These are phyloP conservation scores for Kodamaea alishanica DNA, from an alignment of 1,139 yeast species.

Conservation along the genomic window DNA sequence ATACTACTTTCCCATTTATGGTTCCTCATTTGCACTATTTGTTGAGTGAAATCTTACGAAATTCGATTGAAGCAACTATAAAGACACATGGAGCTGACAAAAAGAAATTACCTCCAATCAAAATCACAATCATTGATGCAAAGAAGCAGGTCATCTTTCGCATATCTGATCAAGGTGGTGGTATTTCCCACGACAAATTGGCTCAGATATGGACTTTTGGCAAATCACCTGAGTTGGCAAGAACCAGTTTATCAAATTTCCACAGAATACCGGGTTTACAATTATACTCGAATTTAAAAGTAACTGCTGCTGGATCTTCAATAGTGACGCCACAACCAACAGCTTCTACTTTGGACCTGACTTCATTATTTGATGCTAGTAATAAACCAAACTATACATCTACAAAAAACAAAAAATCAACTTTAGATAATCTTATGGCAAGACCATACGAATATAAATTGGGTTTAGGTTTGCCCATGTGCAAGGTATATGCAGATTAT, in stretches of 20 bases:
- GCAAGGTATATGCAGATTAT: constrained; percentile 88
- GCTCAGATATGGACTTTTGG: constrained; percentile 82
- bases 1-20: constrained; percentile 73
- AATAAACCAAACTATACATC: constrained; percentile 22
- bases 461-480: constrained; percentile 89
- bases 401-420: constrained; percentile 32
- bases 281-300: constrained; percentile 38
- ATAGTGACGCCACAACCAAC: constrained; percentile 19
- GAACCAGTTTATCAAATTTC: constrained; percentile 56
- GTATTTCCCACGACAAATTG: constrained; percentile 56
- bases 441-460: constrained; percentile 72
- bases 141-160: constrained; percentile 67
- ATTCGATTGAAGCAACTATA: constrained; percentile 78
- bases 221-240: constrained; percentile 57
- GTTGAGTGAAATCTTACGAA: constrained; percentile 81
- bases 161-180: constrained; percentile 89
- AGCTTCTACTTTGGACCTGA: constrained; percentile 21
- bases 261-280: constrained; percentile 63
- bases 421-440: constrained; percentile 49
- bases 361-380: constrained; percentile 39
- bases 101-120: constrained; percentile 59
- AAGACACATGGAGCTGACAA: constrained; percentile 33
- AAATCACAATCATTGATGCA: constrained; percentile 65
- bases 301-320: constrained; percentile 40
- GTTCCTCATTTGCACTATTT: constrained; percentile 82